These are phyloP conservation scores for Bauhinia variegata DNA, from an alignment of 306 rosid genomes.

Conservation along the genomic window DNA sequence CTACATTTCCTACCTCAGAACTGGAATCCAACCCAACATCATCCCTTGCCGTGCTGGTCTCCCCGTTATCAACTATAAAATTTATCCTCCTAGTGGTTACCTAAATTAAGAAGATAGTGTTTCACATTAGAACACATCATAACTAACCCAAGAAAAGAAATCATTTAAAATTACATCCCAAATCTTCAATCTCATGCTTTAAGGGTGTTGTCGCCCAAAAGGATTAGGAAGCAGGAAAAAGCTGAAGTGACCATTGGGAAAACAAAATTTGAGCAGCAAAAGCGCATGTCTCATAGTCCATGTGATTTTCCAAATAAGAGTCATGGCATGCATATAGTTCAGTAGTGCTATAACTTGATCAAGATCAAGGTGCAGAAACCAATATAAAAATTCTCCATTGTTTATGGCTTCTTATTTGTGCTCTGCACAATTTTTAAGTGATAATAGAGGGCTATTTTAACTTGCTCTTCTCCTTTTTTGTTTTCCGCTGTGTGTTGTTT, in stretches of 20 bases:
- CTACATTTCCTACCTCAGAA: conserved; percentile 49
- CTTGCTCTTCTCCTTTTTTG: too few relatives aligned
- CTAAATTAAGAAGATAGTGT: conserved; percentile 50
- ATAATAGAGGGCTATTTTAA: too few relatives aligned
- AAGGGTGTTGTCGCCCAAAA: conserved; percentile 3
- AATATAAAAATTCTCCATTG: too few relatives aligned
- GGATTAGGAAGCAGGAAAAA: conserved; percentile 23
- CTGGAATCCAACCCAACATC: conserved; percentile 43
- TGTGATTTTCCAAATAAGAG: too few relatives aligned
- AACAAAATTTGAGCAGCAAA: conserved; percentile 21
- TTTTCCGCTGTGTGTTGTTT: too few relatives aligned
- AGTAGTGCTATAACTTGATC: too few relatives aligned
- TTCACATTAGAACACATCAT: conserved; percentile 37
- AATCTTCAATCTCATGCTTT: conserved; percentile 25
- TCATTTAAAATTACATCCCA: conserved; percentile 21
- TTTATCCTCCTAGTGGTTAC: conserved; percentile 89
- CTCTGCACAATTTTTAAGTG: too few relatives aligned
- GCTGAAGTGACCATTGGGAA: conserved; percentile 2
- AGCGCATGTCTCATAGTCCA: too few relatives aligned
- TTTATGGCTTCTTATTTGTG: too few relatives aligned
- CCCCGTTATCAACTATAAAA: conserved; percentile 77
- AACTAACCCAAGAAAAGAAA: conserved; percentile 23
- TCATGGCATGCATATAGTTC: too few relatives aligned
- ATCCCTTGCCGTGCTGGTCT: conserved; percentile 46
- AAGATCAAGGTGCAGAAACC: too few relatives aligned